Conservation (phyloP, 345 rosid species). For the Tarenaya hassleriana region DNA sequence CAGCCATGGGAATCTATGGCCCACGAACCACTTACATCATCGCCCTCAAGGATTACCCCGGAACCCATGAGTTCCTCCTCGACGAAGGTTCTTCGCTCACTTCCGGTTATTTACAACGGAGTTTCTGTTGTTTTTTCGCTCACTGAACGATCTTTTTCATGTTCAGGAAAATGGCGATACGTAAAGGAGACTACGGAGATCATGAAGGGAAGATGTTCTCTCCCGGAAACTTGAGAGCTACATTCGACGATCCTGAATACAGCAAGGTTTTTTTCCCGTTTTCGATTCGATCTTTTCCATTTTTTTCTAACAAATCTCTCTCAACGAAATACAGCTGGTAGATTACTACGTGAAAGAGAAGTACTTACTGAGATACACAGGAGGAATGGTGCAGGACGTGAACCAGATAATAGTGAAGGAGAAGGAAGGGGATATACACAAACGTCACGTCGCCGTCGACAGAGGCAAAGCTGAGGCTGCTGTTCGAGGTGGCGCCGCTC, state of each 20-base stretch:
- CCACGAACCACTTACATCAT: slow-evolving; percentile 90
- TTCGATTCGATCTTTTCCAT: neutral
- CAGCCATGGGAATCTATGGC: slow-evolving; percentile 96
- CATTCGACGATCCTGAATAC: slow-evolving; percentile 79
- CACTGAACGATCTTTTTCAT: too few species aligned
- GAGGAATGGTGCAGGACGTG: slow-evolving; percentile 99
- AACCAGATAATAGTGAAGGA: slow-evolving; percentile 97
- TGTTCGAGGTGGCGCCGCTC: slow-evolving; percentile 89
- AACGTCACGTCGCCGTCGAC: slow-evolving; percentile 80
- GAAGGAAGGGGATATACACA: slow-evolving; percentile 88
- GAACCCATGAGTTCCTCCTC: slow-evolving; percentile 95
- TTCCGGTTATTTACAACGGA: too few species aligned
- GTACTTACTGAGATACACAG: slow-evolving; percentile 94
- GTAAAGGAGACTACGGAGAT: slow-evolving; percentile 89
- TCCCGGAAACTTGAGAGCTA: slow-evolving; percentile 97
- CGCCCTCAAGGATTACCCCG: slow-evolving; percentile 74
- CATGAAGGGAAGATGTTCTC: slow-evolving; percentile 88
- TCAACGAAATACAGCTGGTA: slow-evolving; percentile 48
- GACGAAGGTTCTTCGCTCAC: too few species aligned
- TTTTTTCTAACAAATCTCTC: neutral
- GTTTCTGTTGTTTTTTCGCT: slow-evolving; percentile 12
- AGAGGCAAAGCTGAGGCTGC: slow-evolving; percentile 83
- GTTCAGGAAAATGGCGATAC: slow-evolving; percentile 87
- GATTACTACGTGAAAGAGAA: slow-evolving; percentile 84
- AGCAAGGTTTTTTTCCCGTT: slow-evolving; percentile 40